phyloP scores from a whole-genome alignment of 2,329 filamentous ascomycete species.

The Coniosporium tulheliwenetii region DNA sequence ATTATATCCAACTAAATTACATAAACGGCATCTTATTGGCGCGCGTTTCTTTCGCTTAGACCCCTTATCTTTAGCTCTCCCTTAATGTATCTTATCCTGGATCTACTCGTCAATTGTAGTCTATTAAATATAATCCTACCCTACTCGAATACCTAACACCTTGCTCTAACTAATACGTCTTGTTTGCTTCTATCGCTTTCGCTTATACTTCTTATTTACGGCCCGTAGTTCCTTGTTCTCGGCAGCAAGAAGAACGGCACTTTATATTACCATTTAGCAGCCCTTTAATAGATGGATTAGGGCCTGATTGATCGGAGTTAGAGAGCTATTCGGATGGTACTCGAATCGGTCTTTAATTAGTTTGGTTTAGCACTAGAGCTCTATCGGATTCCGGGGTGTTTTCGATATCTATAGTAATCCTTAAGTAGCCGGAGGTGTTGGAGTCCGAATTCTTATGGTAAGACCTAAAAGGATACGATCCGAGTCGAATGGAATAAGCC shows the following conservation, averaged over 20 bases:
- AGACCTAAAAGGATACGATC: not conserved
- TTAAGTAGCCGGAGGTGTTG: not conserved
- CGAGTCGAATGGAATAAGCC: not conserved
- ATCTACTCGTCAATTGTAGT: too few relatives aligned
- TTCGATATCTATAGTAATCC: not conserved
- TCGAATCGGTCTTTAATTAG: not conserved
- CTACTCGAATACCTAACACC: too few relatives aligned
- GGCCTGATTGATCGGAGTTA: not conserved
- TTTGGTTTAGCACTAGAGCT: not conserved
- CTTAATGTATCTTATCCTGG: too few relatives aligned
- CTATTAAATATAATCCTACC: too few relatives aligned
- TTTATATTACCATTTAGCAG: not conserved
- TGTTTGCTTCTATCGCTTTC: not conserved
- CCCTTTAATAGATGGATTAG: not conserved
- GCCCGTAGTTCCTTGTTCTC: not conserved
- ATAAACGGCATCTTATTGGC: too few relatives aligned
- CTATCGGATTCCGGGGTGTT: not conserved
- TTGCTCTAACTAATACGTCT: too few relatives aligned
- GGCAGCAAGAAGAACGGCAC: not conserved
- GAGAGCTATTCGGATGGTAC: not conserved
- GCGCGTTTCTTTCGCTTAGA: too few relatives aligned
- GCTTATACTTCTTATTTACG: not conserved
- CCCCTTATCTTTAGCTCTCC: too few relatives aligned
- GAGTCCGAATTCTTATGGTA: not conserved
- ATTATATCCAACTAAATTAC: too few relatives aligned